Evolutionary conservation across 2,329 filamentous ascomycete genomes (phyloP), one percentile per base, ranked within the genome.

Genomic region (Hypoxylon sp.): DNA sequence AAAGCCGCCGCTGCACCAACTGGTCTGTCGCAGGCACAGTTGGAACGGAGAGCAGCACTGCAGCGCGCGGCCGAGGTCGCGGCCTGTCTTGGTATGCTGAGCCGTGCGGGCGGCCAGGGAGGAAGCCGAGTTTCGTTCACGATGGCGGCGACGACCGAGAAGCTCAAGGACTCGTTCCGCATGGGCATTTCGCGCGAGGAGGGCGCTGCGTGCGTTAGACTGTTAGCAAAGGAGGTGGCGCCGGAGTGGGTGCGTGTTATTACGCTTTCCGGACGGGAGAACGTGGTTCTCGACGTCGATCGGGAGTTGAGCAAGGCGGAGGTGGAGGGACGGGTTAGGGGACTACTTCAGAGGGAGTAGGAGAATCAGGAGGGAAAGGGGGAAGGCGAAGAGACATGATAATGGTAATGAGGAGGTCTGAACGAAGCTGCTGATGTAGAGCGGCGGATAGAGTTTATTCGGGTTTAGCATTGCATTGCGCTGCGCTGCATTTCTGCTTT

Each of bases 51-150:
- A 13, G 87, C 88, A 2, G 92, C 92, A 0, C 82, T 93, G 24
- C 88, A 91, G 73, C 87, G 91, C 8, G 87, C 89, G 0, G 83
- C 86, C n/a, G 91, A 93, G 73, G 86, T 94, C 8, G 86, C 89
- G 1, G 86, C 88, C 5, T 88, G 92, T 5, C 80, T 94, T 35
- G 86, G 85, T n/a, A 88, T 92, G 83, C 83, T 93, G 68, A 86
- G 85, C 75, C 83, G 87, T 15, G 77, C 77, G 15, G 39, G 32
- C 3, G 53, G 44, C 11, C 47, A 50, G 19, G 47, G 83, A 83
- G n/a, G 85, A 80, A 39, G 80, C 81, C 83, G 89, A 8, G 82
- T 92, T 68, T 87, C 90, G 0, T 93, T 92, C 74, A 87, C 87
- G 24, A 87, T 93, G 83, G 81, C 85, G 29, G 84, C 84, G 11